Conservation (phyloP, 1,139 yeast species). For the Protomyces pachydermus region DNA sequence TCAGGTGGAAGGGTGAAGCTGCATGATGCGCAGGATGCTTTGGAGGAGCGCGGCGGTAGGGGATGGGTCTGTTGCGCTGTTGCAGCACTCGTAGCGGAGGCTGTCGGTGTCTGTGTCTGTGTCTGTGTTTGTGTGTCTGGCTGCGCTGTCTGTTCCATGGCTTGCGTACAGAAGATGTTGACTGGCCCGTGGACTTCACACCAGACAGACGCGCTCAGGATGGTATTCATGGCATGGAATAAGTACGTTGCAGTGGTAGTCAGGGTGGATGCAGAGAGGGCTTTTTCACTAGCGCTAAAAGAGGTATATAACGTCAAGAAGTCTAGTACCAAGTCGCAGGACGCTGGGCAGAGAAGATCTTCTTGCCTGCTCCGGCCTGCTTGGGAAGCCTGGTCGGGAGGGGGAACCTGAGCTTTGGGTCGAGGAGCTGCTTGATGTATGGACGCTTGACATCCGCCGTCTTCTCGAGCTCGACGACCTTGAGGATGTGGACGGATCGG, state of each 20-base stretch:
- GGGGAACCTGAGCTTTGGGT: constrained; percentile 98
- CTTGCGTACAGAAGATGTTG: constrained; percentile 67
- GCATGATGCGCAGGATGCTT: constrained; percentile 35
- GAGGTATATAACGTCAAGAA: background rate
- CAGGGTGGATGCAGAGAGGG: background rate
- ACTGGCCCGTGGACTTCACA: constrained; percentile 86
- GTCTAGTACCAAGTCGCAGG: constrained; percentile 93
- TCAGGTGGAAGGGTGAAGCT: constrained; percentile 34
- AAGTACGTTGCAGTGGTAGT: background rate
- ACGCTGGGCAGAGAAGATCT: constrained; percentile 84
- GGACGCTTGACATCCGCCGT: constrained; percentile 98
- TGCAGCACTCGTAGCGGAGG: constrained; percentile 34
- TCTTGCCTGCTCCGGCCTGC: constrained; percentile 58
- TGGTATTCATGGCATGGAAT: constrained; percentile 1
- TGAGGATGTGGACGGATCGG: constrained; percentile 87
- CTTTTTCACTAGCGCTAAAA: no score
- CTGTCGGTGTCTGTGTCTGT: constrained; percentile 36
- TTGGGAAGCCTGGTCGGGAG: constrained; percentile 92
- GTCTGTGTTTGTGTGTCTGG: constrained; percentile 34
- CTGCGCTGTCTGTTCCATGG: constrained; percentile 32
- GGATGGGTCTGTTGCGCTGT: constrained; percentile 35
- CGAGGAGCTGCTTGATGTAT: constrained; percentile 94
- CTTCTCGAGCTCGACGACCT: constrained; percentile 98
- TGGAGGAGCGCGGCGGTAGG: constrained; percentile 31
- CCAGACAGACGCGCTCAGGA: constrained; percentile 25